A percentile compares a stretch with the other conserved stretches of the same genome.
phyloP scores from a whole-genome alignment of 2,329 filamentous ascomycete species.

The Neonectria magnoliae region DNA sequence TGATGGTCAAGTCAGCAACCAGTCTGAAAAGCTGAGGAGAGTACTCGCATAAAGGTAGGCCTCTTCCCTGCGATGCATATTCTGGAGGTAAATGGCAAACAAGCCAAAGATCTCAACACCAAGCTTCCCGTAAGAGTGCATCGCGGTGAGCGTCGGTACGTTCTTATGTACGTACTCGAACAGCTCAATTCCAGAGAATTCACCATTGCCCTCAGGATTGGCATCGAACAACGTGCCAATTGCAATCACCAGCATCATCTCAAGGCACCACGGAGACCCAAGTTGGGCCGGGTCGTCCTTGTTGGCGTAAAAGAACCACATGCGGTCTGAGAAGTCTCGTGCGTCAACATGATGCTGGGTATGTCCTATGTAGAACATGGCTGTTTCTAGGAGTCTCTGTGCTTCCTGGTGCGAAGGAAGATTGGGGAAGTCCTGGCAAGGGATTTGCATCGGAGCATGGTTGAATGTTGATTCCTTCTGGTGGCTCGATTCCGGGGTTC shows the following conservation, averaged over 20 bases:
- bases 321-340: slow-evolving; percentile 40
- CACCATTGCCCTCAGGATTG: slow-evolving; percentile 39
- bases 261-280: slow-evolving; percentile 38
- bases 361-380: slow-evolving; percentile 40
- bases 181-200: slow-evolving; percentile 33
- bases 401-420: slow-evolving; percentile 37
- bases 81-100: slow-evolving; percentile 39
- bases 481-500: slow-evolving; percentile 33
- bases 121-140: slow-evolving; percentile 40
- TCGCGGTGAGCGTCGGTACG: slow-evolving; percentile 40
- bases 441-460: slow-evolving; percentile 35
- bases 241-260: slow-evolving; percentile 42
- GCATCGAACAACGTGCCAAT: slow-evolving; percentile 40
- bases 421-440: slow-evolving; percentile 37
- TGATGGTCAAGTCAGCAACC: slow-evolving; percentile 5
- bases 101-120: slow-evolving; percentile 44
- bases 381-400: slow-evolving; percentile 35
- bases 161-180: slow-evolving; percentile 44
- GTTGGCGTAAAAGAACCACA: slow-evolving; percentile 42
- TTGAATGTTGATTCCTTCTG: slow-evolving; percentile 25
- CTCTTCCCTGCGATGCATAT: slow-evolving; percentile 41
- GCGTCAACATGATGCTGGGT: slow-evolving; percentile 42
- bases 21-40: rapidly evolving
- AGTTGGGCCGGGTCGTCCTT: slow-evolving; percentile 34
- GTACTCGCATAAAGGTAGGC: slow-evolving; percentile 39